These are phyloP conservation scores for Trypanosoma lewisi DNA, from an alignment of 208 protist species.

Conservation along the genomic window DNA sequence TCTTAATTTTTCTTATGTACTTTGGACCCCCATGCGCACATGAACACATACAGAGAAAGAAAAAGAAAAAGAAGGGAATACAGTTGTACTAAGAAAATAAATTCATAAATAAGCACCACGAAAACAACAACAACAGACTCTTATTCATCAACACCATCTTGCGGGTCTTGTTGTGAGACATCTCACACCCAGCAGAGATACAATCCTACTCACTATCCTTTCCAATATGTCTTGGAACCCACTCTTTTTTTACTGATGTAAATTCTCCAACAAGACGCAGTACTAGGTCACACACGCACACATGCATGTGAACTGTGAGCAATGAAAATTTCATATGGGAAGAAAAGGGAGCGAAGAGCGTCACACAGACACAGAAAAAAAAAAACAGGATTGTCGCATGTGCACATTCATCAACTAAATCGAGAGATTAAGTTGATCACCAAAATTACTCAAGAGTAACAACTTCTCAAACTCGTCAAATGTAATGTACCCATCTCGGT, in stretches of 20 bases:
- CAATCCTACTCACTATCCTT: too few species aligned
- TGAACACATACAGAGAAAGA: background rate
- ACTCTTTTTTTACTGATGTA: too few species aligned
- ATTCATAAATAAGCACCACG: background rate
- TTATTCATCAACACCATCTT: too few species aligned
- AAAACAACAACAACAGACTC: conserved; percentile 2
- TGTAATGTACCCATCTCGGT: conserved; percentile 91
- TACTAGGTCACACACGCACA: too few species aligned
- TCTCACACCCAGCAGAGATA: too few species aligned
- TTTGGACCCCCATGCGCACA: background rate
- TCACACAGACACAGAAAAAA: background rate
- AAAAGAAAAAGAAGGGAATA: conserved; percentile 7
- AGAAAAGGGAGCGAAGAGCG: too few species aligned
- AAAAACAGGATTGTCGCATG: background rate
- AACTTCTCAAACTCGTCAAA: conserved; percentile 91
- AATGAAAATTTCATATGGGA: too few species aligned
- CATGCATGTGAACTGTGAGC: too few species aligned
- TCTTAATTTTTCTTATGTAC: background rate
- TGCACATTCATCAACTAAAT: conserved; percentile 29
- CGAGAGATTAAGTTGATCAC: conserved; percentile 80
- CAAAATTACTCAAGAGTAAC: conserved; percentile 66
- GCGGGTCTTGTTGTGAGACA: too few species aligned
- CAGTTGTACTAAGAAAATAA: background rate
- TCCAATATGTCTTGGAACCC: too few species aligned
- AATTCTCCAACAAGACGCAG: too few species aligned